Base-by-base conservation (phyloP, 345 rosid species). In the Gossypium arboreum region DNA sequence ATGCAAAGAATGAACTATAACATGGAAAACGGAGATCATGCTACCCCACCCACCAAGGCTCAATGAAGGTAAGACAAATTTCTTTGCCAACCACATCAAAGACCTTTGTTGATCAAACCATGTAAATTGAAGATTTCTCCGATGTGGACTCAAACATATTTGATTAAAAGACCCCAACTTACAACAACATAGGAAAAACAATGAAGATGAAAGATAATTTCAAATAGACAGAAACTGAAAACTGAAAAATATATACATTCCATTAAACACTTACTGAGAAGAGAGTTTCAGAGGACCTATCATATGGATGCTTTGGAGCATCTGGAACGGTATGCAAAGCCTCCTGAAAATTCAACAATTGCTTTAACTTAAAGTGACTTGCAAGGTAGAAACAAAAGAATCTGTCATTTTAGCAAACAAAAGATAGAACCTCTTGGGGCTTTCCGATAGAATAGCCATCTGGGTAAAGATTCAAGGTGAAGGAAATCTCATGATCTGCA, bases 251-350 rank as follows among this genome's bases (percentile, higher is more conserved):
- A 4, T 15, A 54, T n/a, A 54, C 2, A 17, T 54, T 54, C 9
- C 58, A 7, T 7, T 70, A 57, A 72, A 81, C 24, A 73, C 61
- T 86, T 85, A 95, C 99, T 81, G 89, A 83, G 79, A 93, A 90
- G 54, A 93, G 87, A 75, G 80, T 86, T 84, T 95, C 97, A 56
- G 99, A 94, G 74, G 96, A 83, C 81, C 88, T 90, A 85, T 93
- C 92, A 81, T 93, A 96, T 24, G 94, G 94, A 81, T 83, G 94
- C 78, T 89, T 89, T 22, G 83, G 80, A 82, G 79, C 84, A 83
- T 93, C 94, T 73, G 89, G 89, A 79, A 83, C 79, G 1, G 84
- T 34, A 56, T 75, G 82, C 50, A 71, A 68, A 74, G 81, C 69
- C 65, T 84, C 92, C 57, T 85, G 84, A 75, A 75, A 80, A 80